Conservation (phyloP, 257 asterid genomes). For the Vinca minor region DNA sequence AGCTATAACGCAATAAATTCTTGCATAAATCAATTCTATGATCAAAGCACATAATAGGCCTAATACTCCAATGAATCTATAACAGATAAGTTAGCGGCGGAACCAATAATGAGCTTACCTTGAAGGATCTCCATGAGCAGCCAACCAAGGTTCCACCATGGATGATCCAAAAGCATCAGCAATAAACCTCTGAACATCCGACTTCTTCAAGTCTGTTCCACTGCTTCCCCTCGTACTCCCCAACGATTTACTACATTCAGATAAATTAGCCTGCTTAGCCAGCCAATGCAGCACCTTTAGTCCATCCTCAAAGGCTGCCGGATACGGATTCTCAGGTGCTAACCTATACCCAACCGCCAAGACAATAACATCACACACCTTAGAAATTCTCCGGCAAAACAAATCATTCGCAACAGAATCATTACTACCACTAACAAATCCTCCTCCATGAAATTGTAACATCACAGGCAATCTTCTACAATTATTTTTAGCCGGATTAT, state of each 20-base stretch:
- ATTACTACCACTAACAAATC: conserved; percentile 77
- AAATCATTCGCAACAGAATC: conserved; percentile 74
- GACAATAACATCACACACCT: conserved; percentile 77
- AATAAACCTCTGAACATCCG: conserved; percentile 49
- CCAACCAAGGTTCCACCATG: conserved; percentile 97
- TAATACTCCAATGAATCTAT: not conserved
- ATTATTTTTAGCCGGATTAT: conserved; percentile 44
- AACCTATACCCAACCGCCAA: conserved; percentile 85
- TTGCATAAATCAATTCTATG: not conserved
- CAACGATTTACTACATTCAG: conserved; percentile 66
- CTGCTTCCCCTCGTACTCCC: conserved; percentile 39
- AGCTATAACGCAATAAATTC: not conserved
- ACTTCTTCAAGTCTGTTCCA: conserved; percentile 46
- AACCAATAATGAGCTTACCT: conserved; percentile 39
- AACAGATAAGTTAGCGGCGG: not conserved
- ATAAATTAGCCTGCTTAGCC: conserved; percentile 84
- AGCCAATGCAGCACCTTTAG: conserved; percentile 81
- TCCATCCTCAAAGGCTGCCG: conserved; percentile 89
- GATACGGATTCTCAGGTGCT: conserved; percentile 81
- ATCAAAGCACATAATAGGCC: not conserved
- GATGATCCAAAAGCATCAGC: conserved; percentile 85
- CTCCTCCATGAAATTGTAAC: conserved; percentile 95
- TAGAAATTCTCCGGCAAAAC: conserved; percentile 72
- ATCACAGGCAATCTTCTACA: conserved; percentile 57
- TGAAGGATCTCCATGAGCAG: conserved; percentile 95